Percentiles rank a stretch among this genome's conserved stretches.
These are phyloP conservation scores for Candida adriatica DNA, from an alignment of 805 yeast genomes.

Conservation along the genomic window DNA sequence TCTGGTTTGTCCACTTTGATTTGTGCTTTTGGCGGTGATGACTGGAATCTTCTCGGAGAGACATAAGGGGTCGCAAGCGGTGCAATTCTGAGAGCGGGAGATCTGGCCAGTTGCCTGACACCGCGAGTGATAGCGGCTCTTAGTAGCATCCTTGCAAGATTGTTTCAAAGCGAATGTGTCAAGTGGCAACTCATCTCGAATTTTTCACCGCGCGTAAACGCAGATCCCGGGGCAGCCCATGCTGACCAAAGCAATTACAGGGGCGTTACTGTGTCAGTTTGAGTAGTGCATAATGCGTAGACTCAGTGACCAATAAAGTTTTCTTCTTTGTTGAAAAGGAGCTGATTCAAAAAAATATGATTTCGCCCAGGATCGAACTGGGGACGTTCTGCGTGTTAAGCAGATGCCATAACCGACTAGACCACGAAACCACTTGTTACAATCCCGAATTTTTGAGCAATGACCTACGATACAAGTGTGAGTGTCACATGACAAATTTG, in stretches of 20 bases:
- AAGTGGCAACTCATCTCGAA: no score
- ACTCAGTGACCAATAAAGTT: neutral
- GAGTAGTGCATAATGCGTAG: no score
- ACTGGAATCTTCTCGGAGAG: slow-evolving; percentile 10
- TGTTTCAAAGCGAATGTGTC: no score
- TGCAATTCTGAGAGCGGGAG: neutral
- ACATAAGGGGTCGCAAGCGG: neutral
- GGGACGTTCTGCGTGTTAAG: slow-evolving; percentile 99
- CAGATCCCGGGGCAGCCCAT: neutral
- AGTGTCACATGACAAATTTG: no score
- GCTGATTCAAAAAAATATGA: slow-evolving; percentile 35
- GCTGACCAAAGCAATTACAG: no score
- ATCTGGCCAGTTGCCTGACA: neutral
- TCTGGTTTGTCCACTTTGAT: slow-evolving; percentile 68
- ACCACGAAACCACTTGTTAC: slow-evolving; percentile 72
- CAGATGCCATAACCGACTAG: slow-evolving; percentile 99
- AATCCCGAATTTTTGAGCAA: no score
- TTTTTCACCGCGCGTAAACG: neutral
- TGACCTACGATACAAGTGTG: no score
- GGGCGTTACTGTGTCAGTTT: no score
- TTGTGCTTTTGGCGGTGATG: slow-evolving; percentile 18
- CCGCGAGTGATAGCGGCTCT: neutral
- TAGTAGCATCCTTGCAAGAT: neutral
- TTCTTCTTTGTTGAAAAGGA: neutral
- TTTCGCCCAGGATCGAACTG: slow-evolving; percentile 99